Evolutionary conservation across 768 basidiomycete genomes (phyloP), one percentile per base, ranked within the genome.

Genomic region (Russula virescens): DNA sequence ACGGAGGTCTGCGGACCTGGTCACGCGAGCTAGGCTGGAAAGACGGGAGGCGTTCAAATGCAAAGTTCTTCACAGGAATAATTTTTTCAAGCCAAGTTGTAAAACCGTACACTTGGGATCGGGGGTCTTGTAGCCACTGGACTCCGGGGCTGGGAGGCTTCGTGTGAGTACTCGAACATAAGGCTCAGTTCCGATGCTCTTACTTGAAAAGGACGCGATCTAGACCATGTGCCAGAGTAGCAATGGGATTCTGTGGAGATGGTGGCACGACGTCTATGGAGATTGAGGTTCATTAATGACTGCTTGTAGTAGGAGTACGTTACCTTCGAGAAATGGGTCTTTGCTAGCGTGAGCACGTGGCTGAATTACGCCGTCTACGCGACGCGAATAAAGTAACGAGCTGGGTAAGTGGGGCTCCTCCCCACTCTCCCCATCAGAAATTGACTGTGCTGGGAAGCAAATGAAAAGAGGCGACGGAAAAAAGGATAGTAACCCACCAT

Each of bases 81-180:
- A 99, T 82, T 1, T 74, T 72, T 73, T 91, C 83, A 5, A 97
- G 75, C 70, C 80, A 82, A 4, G 85, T 83, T 0, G 85, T 73
- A 70, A 93, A 98, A 70, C 95, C 95, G 75, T 90, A 95, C 16
- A 92, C 87, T 6, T 84, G 80, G 0, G 93, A 89, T 19, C 89
- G 80, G 0, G 92, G 90, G 70, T 98, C 94, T 68, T 85, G 84
- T 2, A 97, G 75, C 87, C 91, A 91, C 68, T 94, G 91, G 0
- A 95, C 87, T 11, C 91, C 91, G 5, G 89, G 91, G 67, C 94
- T 97, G 40, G 14, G 23, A 25, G 26, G 4, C 23, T 26, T 28
- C 55, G 26, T 64, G 42, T 23, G 16, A 40, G 62, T 46, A 38
- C 61, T 57, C 6, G 8, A 48, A 50, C 25, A 52, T 55, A 18